Conservation (phyloP, 1,139 yeast genomes). For the Blastobotrys petasosporus region DNA sequence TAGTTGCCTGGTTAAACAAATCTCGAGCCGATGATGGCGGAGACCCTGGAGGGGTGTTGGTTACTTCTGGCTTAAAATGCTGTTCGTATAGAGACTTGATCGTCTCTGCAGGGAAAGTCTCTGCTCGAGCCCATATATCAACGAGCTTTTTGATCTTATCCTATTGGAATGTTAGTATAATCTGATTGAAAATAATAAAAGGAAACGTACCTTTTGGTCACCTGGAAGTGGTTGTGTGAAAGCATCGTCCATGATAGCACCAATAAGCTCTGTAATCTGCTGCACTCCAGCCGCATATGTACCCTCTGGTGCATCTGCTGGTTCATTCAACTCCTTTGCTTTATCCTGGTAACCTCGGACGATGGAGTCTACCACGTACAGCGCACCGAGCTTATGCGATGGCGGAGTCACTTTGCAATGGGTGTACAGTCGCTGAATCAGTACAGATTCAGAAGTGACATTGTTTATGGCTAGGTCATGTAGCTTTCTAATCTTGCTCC, state of each 20-base stretch:
- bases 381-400: slow-evolving; percentile 80
- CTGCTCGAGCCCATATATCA: slow-evolving; percentile 89
- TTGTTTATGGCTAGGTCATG: slow-evolving; percentile 72
- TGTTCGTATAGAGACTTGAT: slow-evolving; percentile 39
- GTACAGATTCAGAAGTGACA: slow-evolving; percentile 52
- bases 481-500: slow-evolving; percentile 83
- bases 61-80: slow-evolving; percentile 10
- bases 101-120: slow-evolving; percentile 58
- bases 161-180: slow-evolving; percentile 27
- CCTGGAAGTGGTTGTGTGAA: slow-evolving; percentile 24
- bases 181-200: slow-evolving; percentile 34
- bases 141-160: slow-evolving; percentile 76
- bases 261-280: slow-evolving; percentile 32
- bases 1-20: slow-evolving; percentile 24
- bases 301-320: slow-evolving; percentile 51
- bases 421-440: slow-evolving; percentile 55
- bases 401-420: slow-evolving; percentile 72
- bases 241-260: slow-evolving; percentile 31
- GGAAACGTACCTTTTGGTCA: slow-evolving; percentile 23
- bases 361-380: slow-evolving; percentile 88
- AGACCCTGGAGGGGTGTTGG: slow-evolving; percentile 21
- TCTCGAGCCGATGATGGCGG: slow-evolving; percentile 16
- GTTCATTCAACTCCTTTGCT: slow-evolving; percentile 51
- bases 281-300: slow-evolving; percentile 69
- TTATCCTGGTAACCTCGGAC: slow-evolving; percentile 81